phyloP scores from a whole-genome alignment of 352 stramenopile genomes.

The Phytophthora palmivora region DNA sequence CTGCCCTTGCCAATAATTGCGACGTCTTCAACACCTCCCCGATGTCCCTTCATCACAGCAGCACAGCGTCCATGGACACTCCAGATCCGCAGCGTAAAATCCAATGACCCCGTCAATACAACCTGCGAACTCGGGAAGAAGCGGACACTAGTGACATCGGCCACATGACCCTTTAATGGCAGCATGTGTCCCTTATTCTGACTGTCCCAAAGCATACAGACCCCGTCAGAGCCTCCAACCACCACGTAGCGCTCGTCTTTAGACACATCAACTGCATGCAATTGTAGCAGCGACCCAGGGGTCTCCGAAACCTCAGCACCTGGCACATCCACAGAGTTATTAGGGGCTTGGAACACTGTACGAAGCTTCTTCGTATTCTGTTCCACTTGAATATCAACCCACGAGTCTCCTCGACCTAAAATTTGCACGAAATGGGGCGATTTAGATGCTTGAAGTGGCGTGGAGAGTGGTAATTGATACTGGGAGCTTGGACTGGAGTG shows the following conservation, averaged over 20 bases:
- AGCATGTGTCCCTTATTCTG: slow-evolving; percentile 35
- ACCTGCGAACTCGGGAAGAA: slow-evolving; percentile 84
- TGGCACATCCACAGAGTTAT: slow-evolving; percentile 43
- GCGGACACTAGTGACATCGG: slow-evolving; percentile 60
- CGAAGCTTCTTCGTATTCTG: slow-evolving; percentile 22
- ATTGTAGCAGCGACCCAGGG: slow-evolving; percentile 32
- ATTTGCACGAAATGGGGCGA: slow-evolving; percentile 45
- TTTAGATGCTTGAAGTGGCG: neutral
- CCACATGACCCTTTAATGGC: slow-evolving; percentile 57
- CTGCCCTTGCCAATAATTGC: slow-evolving; percentile 68
- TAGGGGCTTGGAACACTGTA: slow-evolving; percentile 65
- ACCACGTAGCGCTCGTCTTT: slow-evolving; percentile 55
- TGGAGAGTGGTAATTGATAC: slow-evolving; percentile 52
- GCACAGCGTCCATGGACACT: slow-evolving; percentile 58
- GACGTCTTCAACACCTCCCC: slow-evolving; percentile 60
- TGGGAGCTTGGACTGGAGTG: slow-evolving; percentile 42
- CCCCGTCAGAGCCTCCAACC: slow-evolving; percentile 63
- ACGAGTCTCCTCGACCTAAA: slow-evolving; percentile 40
- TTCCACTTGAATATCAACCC: slow-evolving; percentile 54
- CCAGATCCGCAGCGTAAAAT: slow-evolving; percentile 82
- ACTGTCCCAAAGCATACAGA: slow-evolving; percentile 58
- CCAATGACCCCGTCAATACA: slow-evolving; percentile 69
- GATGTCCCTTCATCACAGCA: slow-evolving; percentile 66
- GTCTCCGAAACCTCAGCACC: neutral
- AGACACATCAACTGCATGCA: slow-evolving; percentile 60